Conservation (phyloP, 768 basidiomycete genomes). For the Amanita thiersii region DNA sequence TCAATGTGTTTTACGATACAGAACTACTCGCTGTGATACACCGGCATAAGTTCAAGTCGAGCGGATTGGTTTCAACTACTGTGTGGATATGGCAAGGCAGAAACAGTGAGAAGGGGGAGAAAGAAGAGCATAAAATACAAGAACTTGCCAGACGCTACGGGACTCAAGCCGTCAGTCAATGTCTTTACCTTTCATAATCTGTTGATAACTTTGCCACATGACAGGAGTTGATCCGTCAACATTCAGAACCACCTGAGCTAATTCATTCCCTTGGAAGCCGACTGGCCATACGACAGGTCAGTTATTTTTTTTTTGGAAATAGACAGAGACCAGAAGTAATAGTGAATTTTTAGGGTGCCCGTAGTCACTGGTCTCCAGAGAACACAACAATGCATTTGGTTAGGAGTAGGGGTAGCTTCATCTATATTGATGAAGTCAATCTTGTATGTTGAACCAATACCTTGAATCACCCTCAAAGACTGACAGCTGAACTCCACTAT, state of each 20-base stretch:
- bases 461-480: no score
- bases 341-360: constrained; percentile 41
- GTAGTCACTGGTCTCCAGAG: constrained; percentile 69
- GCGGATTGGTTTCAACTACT: constrained; percentile 55
- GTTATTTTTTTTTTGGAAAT: constrained; percentile 5
- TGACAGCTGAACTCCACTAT: constrained; percentile 7
- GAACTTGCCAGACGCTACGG: constrained; percentile 72
- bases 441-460: constrained; percentile 50
- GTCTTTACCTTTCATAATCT: no score
- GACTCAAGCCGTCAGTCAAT: constrained; percentile 46
- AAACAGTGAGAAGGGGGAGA: constrained; percentile 40
- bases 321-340: constrained; percentile 1
- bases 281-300: constrained; percentile 70
- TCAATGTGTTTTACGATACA: constrained; percentile 61
- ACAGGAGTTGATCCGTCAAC: constrained; percentile 45
- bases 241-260: constrained; percentile 55
- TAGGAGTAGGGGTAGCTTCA: constrained; percentile 37
- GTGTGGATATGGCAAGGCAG: constrained; percentile 78
- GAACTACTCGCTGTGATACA: constrained; percentile 66
- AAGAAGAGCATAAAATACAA: constrained; percentile 56
- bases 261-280: constrained; percentile 59
- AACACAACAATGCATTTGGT: constrained; percentile 81
- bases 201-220: constrained; percentile 2
- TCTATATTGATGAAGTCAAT: constrained; percentile 67
- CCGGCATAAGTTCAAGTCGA: constrained; percentile 57